These are phyloP conservation scores for Ustilaginoidea virens DNA, from an alignment of 2,329 filamentous ascomycete species.

Conservation along the genomic window DNA sequence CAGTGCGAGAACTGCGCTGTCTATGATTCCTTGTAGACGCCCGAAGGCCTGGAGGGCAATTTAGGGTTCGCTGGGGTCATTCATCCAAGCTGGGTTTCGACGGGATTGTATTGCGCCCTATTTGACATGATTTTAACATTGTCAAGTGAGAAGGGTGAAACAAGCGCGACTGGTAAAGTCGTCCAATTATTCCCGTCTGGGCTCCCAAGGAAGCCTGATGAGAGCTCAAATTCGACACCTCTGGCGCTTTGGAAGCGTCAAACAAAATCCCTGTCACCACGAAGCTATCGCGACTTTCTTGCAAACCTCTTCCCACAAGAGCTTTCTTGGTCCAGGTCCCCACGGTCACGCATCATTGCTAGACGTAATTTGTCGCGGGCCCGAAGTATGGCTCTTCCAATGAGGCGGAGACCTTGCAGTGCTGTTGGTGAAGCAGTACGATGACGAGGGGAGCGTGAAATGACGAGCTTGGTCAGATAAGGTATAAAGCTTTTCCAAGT, in stretches of 20 bases:
- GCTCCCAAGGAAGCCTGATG: not conserved
- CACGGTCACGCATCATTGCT: not conserved
- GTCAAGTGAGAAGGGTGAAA: not conserved
- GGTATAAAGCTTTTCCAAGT: too few relatives aligned
- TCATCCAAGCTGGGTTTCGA: not conserved
- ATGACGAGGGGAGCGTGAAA: too few relatives aligned
- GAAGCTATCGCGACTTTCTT: not conserved
- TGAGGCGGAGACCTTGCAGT: not conserved
- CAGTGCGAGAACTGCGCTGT: not conserved
- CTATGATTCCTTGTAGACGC: not conserved
- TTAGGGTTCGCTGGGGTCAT: too few relatives aligned
- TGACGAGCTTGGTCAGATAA: too few relatives aligned
- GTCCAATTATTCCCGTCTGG: not conserved
- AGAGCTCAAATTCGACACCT: slow-evolving; percentile 9
- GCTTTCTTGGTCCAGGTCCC: not conserved
- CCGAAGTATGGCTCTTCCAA: not conserved
- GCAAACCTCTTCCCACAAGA: not conserved
- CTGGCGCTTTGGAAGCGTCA: slow-evolving; percentile 10
- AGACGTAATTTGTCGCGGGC: not conserved
- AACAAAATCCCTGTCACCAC: not conserved
- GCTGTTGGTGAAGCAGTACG: too few relatives aligned
- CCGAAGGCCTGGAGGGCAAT: not conserved
- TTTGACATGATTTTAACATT: not conserved
- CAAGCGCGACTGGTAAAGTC: slow-evolving; percentile 1
- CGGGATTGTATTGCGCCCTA: not conserved